Conservation (phyloP, 2,329 filamentous ascomycete species). For the Alternaria triticina region DNA sequence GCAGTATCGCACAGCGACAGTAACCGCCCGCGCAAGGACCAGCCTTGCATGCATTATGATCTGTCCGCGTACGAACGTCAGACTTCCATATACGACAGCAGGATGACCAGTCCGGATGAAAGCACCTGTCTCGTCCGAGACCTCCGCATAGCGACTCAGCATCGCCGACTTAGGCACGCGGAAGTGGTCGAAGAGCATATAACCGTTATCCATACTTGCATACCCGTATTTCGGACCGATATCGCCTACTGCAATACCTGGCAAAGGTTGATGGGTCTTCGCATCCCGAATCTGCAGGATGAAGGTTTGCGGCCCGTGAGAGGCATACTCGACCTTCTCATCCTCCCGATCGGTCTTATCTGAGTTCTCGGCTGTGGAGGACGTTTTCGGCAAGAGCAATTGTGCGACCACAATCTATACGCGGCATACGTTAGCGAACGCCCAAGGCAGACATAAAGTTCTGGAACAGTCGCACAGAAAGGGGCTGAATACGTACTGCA, state of each 20-base stretch:
- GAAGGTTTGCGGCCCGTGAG: conserved; percentile 60
- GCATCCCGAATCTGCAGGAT: conserved; percentile 60
- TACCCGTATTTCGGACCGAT: conserved; percentile 64
- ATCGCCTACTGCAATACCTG: conserved; percentile 60
- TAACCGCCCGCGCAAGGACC: conserved; percentile 60
- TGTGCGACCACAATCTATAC: conserved; percentile 59
- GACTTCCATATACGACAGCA: conserved; percentile 58
- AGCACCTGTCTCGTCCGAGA: conserved; percentile 54
- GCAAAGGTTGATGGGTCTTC: conserved; percentile 55
- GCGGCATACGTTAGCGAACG: conserved; percentile 9
- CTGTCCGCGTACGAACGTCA: conserved; percentile 57
- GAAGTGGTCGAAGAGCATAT: conserved; percentile 60
- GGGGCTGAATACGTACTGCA: conserved; percentile 40
- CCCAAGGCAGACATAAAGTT: conserved; percentile 14
- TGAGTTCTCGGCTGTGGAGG: background rate
- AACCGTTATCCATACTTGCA: conserved; percentile 60
- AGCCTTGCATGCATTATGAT: conserved; percentile 60
- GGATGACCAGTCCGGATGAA: conserved; percentile 57
- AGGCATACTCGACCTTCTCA: conserved; percentile 41
- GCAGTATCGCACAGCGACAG: conserved; percentile 59
- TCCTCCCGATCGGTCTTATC: conserved; percentile 18
- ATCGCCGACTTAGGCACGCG: conserved; percentile 57
- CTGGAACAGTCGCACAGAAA: conserved; percentile 1
- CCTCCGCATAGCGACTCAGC: conserved; percentile 56
- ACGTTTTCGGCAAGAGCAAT: conserved; percentile 50